Conservation (phyloP, 805 yeast genomes). For the Saccharomycopsis sp. region DNA sequence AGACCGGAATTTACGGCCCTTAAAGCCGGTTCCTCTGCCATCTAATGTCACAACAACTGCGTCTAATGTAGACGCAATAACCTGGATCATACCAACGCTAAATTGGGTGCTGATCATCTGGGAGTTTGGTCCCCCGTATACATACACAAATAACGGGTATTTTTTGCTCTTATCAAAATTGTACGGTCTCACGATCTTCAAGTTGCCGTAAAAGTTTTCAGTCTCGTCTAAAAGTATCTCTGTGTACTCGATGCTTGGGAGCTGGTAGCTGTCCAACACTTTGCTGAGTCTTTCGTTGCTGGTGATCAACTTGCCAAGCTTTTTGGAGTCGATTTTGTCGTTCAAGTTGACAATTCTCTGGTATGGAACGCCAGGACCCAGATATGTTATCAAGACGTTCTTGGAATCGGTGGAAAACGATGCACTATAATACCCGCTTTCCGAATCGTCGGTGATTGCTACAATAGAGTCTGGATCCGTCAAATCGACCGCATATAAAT, state of each 20-base stretch:
- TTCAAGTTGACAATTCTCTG: conserved; percentile 60
- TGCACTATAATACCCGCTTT: conserved; percentile 60
- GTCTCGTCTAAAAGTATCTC: conserved; percentile 46
- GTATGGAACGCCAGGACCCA: conserved; percentile 75
- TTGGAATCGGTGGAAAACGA: conserved; percentile 78
- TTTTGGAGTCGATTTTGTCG: background rate
- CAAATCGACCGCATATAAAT: conserved; percentile 64
- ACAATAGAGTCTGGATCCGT: conserved; percentile 34
- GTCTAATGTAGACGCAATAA: conserved; percentile 67
- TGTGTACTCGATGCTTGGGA: conserved; percentile 53
- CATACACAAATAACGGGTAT: conserved; percentile 79
- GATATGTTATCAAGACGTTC: conserved; percentile 60
- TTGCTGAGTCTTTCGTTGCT: conserved; percentile 39
- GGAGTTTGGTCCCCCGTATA: conserved; percentile 95
- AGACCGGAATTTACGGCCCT: conserved; percentile 71
- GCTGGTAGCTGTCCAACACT: conserved; percentile 37
- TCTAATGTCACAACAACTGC: conserved; percentile 92
- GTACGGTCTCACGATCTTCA: conserved; percentile 71
- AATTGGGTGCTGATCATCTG: conserved; percentile 68
- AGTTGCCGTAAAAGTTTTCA: conserved; percentile 48
- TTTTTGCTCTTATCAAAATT: conserved; percentile 46
- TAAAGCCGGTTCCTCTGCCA: conserved; percentile 94
- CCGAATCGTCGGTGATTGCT: conserved; percentile 43
- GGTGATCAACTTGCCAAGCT: conserved; percentile 35
- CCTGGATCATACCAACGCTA: conserved; percentile 60